Base-by-base conservation (phyloP, 495 filamentous ascomycete genomes). In the Clohesyomyces aquaticus region DNA sequence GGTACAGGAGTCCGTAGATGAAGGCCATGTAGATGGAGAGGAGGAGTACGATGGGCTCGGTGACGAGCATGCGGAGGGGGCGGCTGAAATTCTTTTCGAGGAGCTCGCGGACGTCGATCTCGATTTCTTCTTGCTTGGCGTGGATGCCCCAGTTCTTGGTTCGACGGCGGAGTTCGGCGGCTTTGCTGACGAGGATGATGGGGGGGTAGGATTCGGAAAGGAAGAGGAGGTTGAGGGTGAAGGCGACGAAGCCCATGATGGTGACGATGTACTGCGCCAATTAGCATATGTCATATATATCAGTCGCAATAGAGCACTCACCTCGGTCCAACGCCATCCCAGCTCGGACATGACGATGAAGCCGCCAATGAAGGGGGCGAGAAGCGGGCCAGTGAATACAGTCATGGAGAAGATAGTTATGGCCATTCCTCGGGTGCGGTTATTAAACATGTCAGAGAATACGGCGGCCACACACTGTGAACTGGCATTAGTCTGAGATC, bases 121-220 rank as follows among this genome's bases (percentile, higher is more conserved):
- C 91, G 64, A 95, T 91, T 77, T 96, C 91, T 71, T 96, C 92
- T 73, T 96, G 90, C 72, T 92, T 95, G 48, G 91, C 90, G 76
- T 96, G 91, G 65, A 96, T 95, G 47, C 90, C 92, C 91, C 91
- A 95, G 77, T 95, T 96, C 71, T 85, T 83, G 6, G 92, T 96
- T 46, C 88, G 77, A 11, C 90, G 88, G 49, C 92, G 88, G 21
- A 96, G 80, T 56, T 92, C 86, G 0, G 82, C 73, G 4, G 91
- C 92, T 75, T 96, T 95, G 25, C 77, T 72, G 51, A 94, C 82
- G 0, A 96, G 80, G 53, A 96, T 86, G 2, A 90, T 78, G 0
- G 91, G 91, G 18, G 91, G 90, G 69, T 96, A 96, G 0, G 91
- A 90, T 76, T 96, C 91, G 64, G 84, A 61, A 27, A 96, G 79